Base-by-base conservation (phyloP, 129 eudicot species). In the Calendula officinalis region DNA sequence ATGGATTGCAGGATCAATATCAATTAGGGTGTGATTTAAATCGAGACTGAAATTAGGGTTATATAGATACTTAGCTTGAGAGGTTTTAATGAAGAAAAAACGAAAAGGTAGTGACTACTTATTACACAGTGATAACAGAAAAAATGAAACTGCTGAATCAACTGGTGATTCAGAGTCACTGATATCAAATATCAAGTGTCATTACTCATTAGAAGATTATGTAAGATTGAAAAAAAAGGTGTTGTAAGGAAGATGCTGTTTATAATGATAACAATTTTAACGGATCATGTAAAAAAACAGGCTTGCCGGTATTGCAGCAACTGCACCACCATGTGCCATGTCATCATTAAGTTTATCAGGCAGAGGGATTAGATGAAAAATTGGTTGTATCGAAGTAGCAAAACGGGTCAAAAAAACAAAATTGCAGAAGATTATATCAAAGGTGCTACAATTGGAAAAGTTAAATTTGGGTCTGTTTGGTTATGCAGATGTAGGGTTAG, bases 51-150 rank as follows among this genome's bases (percentile, higher is more conserved):
- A 6, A 35, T 62, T 39, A 47, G 71, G 60, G 47, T 64, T 36
- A 40, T 60, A 10, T 51, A 16, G 34, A 11, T 47, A 17, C 14
- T 55, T 49, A 33, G 38, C 8, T 15, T 3, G 14, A 7, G 7
- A 45, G 46, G 51, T 57, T 30, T 72, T 76, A 60, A 82, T 80
- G 92, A 82, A 81, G 85, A 89, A 83, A 83, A 89, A 89, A 81
- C 73, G 96, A 60, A 89, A 89, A 73, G 96, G 96, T 7, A 70
- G 88, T 60, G 90, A 83, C 44, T n/a, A n/a, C n/a, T 53, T 78
- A 30, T 44, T 73, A 51, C 61, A 70, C 34, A 56, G 51, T 53
- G 72, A 58, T 51, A 62, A 64, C n/a, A 62, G 66, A 12, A 59
- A 53, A 39, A 56, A 74, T 8, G 76, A 72, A 8, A 44, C 60